Base-by-base conservation (phyloP, 169 alveolate genomes). In the Theileria orientalis region DNA sequence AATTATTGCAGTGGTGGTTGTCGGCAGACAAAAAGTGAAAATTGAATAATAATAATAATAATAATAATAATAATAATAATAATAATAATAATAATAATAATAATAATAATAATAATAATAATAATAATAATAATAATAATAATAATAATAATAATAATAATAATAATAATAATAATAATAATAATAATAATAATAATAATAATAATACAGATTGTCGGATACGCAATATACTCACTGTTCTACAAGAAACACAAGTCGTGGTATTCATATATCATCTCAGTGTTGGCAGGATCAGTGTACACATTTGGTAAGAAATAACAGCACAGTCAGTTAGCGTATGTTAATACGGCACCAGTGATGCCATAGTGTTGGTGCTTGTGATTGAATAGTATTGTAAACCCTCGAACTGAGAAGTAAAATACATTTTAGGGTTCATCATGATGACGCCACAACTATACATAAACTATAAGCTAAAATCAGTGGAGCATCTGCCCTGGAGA, bases 401-500 rank as follows among this genome's bases (percentile, higher is more conserved):
- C n/a, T n/a, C n/a, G n/a, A n/a, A n/a, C n/a, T n/a, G n/a, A 16
- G 60, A 0, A 49, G 19, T 13, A 49, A 49, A 21, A 32, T 49
- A 32, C 25, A n/a, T 46, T 46, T 8, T 90, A 75, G 97, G 98
- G 13, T 97, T 97, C 83, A 93, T 96, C 59, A 93, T 95, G 94
- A 94, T 97, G 98, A 97, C 99, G 14, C 99, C 99, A 40, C 98
- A 98, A 90, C 91, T 98, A 41, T 98, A 97, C 90, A 97, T 97
- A 64, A 98, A 98, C 91, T 98, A 98, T 90, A 95, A 96, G 89
- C 90, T 97, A 61, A 91, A 97, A 86, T 96, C 99, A 0, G 99
- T 98, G 3, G 99, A 97, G 74, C 99, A 98, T 78, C 90, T 98
- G 70, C 99, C 99, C 35, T 96, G 98, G 98, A 88, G 97, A 63